phyloP scores from a whole-genome alignment of 805 yeast species.

The Starmerella gropengiesseri region DNA sequence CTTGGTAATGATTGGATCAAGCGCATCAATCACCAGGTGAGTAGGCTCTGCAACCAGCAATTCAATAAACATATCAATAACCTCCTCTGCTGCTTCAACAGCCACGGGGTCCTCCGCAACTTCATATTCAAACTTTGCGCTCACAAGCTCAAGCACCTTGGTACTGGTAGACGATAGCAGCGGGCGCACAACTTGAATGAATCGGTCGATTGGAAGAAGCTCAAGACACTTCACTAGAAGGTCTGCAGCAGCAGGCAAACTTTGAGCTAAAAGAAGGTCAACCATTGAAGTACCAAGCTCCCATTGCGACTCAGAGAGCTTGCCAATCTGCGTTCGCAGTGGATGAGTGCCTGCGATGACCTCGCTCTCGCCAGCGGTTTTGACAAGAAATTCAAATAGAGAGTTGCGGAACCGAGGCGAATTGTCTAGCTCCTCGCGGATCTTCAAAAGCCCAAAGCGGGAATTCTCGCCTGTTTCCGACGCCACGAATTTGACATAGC shows the following conservation, averaged over 20 bases:
- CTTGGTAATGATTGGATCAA: slow-evolving; percentile 47
- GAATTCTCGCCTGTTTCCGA: slow-evolving; percentile 16
- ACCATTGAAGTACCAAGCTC: slow-evolving; percentile 23
- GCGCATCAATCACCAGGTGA: slow-evolving; percentile 17
- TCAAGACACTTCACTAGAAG: slow-evolving; percentile 54
- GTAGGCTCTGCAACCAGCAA: slow-evolving; percentile 4
- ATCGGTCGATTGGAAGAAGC: slow-evolving; percentile 63
- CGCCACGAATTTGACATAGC: slow-evolving; percentile 22
- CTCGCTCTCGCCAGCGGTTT: slow-evolving; percentile 34
- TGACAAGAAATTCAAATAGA: slow-evolving; percentile 47
- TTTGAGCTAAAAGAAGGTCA: slow-evolving; percentile 27
- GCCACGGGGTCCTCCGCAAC: slow-evolving; percentile 41
- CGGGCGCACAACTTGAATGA: slow-evolving; percentile 49
- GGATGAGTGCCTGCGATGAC: slow-evolving; percentile 36
- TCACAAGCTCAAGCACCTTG: slow-evolving; percentile 51
- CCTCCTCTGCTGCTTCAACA: slow-evolving; percentile 39
- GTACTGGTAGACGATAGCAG: slow-evolving; percentile 29
- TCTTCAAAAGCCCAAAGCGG: slow-evolving; percentile 43
- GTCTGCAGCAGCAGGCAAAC: slow-evolving; percentile 30
- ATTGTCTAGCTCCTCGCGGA: slow-evolving; percentile 11
- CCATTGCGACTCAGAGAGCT: slow-evolving; percentile 14
- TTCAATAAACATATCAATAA: slow-evolving; percentile 44
- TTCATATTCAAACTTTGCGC: slow-evolving; percentile 61
- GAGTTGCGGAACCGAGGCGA: slow-evolving; percentile 28
- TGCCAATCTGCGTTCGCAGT: slow-evolving; percentile 42